phyloP scores from a whole-genome alignment of 441 rosid species.

The Syzygium syzygioides region DNA sequence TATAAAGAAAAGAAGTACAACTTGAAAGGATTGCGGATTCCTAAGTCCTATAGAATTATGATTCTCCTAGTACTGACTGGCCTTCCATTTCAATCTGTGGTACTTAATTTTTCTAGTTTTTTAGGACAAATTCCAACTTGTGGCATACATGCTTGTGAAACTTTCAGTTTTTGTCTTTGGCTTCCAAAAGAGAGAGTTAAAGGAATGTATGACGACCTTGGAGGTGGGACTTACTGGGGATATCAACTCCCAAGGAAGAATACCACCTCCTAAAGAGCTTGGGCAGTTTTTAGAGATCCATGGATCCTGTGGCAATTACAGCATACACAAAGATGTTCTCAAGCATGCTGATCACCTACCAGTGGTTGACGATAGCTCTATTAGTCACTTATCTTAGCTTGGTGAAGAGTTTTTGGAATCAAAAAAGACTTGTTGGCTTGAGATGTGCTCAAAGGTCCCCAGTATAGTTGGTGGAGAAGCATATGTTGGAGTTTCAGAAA shows the following conservation, averaged over 20 bases:
- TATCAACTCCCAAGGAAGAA: constrained; percentile 11
- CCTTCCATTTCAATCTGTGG: constrained; percentile 5
- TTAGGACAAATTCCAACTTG: constrained; percentile 1
- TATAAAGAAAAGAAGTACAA: constrained; percentile 7
- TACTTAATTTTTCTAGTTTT: background rate
- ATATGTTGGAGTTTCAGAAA: no score
- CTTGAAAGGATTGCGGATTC: constrained; percentile 7
- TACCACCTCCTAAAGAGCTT: background rate
- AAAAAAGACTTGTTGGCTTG: constrained; percentile 32
- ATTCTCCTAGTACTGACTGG: background rate
- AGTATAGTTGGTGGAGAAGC: constrained; percentile 14
- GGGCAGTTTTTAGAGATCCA: constrained; percentile 21
- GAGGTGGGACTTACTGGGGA: constrained; percentile 1
- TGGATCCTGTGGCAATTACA: constrained; percentile 14
- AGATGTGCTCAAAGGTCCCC: constrained; percentile 24
- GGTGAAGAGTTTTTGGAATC: constrained; percentile 3
- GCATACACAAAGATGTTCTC: constrained; percentile 10
- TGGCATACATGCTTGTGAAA: background rate
- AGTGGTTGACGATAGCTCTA: constrained; percentile 19
- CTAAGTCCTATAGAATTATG: background rate
- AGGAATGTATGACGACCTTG: background rate
- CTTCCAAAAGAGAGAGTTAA: constrained; percentile 1
- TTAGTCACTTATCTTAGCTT: constrained; percentile 19
- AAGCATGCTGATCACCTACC: constrained; percentile 23
- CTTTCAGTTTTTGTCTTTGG: background rate